These are phyloP conservation scores for Beauveria brongniartii DNA, from an alignment of 2,329 filamentous ascomycete species.

Conservation along the genomic window DNA sequence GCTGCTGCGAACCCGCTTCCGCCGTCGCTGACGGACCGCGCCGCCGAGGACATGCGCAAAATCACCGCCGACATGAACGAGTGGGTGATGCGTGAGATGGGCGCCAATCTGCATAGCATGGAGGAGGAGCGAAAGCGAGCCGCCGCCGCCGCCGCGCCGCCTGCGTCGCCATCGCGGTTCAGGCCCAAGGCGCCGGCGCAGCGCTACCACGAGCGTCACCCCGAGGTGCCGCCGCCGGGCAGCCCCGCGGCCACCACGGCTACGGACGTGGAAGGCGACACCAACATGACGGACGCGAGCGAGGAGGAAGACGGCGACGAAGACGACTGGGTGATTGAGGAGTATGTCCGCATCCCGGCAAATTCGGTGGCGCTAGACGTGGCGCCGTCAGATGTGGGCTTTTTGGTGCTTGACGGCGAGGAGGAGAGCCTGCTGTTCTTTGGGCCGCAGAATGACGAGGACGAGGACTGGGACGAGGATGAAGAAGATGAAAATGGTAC, in stretches of 20 bases:
- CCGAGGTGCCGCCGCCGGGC: conserved; percentile 24
- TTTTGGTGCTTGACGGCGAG: conserved; percentile 49
- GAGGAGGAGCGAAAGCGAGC: conserved; percentile 30
- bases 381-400: conserved; percentile 42
- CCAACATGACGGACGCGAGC: conserved; percentile 31
- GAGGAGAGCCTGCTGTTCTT: conserved; percentile 55
- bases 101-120: conserved; percentile 40
- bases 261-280: conserved; percentile 22
- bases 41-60: conserved; percentile 38
- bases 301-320: conserved; percentile 39
- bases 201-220: conserved; percentile 49
- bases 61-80: conserved; percentile 48
- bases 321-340: conserved; percentile 55
- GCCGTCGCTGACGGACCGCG: conserved; percentile 23
- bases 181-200: conserved; percentile 48
- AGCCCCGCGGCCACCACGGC: background rate
- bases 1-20: conserved; percentile 23
- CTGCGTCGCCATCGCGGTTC: conserved; percentile 24
- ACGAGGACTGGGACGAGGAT: conserved; percentile 49
- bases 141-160: background rate
- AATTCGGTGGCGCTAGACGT: conserved; percentile 40
- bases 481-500: conserved; percentile 60
- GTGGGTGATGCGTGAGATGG: conserved; percentile 52
- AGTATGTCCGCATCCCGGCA: conserved; percentile 53
- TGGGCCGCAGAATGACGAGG: conserved; percentile 50